Conservation (phyloP, 2,329 filamentous ascomycete genomes). For the Colletotrichum sublineola region DNA sequence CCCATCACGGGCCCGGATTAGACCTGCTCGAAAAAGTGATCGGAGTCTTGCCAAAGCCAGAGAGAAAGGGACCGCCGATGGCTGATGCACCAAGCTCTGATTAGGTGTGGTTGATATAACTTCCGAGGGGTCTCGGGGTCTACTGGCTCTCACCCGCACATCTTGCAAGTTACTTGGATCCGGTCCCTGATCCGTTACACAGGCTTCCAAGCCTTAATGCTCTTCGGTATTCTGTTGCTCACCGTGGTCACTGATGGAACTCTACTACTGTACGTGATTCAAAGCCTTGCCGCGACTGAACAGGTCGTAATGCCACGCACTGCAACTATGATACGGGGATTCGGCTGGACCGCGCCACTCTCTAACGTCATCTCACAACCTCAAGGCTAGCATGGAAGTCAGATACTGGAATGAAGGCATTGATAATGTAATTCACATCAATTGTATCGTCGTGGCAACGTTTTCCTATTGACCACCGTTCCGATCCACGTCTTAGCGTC, state of each 20-base stretch:
- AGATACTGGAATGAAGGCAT: not conserved
- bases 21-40: not conserved
- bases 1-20: slow-evolving; percentile 3
- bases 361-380: no score
- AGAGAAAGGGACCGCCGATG: slow-evolving; percentile 10
- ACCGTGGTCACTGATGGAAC: not conserved
- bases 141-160: not conserved
- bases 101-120: slow-evolving; percentile 46
- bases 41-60: not conserved
- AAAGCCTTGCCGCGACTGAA: not conserved
- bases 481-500: slow-evolving; percentile 40
- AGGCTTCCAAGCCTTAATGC: no score
- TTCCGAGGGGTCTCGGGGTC: slow-evolving; percentile 48
- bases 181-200: not conserved
- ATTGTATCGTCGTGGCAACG: slow-evolving; percentile 38
- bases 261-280: not conserved
- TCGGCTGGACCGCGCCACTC: no score
- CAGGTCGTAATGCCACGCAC: not conserved
- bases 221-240: not conserved
- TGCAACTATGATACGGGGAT: not conserved
- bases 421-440: slow-evolving; percentile 35
- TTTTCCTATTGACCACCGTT: slow-evolving; percentile 40
- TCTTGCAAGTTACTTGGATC: not conserved
- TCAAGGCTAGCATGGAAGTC: no score
- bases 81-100: slow-evolving; percentile 42